Conservation (phyloP, 345 rosid genomes). For the Salix brachista region DNA sequence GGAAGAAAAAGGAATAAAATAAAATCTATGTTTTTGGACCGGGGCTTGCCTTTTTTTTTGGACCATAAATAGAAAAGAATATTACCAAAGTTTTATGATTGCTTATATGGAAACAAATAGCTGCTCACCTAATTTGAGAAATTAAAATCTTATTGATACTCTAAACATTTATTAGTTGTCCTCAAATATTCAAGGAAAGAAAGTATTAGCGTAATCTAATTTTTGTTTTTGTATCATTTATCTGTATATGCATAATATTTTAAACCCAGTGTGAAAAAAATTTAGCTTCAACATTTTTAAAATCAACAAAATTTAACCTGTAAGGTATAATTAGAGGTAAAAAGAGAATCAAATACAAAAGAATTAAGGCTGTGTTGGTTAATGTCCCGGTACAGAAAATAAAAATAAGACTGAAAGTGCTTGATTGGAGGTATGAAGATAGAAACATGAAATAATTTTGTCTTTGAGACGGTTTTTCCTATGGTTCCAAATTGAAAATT, state of each 20-base stretch:
- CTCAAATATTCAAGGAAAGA: neutral
- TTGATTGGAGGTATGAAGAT: too few species aligned
- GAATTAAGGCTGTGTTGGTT: neutral
- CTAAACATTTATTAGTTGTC: neutral
- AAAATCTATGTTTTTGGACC: too few species aligned
- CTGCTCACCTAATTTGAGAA: neutral
- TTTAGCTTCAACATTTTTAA: neutral
- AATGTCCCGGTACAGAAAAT: too few species aligned
- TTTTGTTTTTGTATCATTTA: too few species aligned
- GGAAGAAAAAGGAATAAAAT: too few species aligned
- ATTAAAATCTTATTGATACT: neutral
- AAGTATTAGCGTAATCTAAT: neutral
- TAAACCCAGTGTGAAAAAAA: neutral
- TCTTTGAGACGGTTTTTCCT: neutral
- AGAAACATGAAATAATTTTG: too few species aligned
- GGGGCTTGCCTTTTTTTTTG: too few species aligned
- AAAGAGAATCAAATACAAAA: neutral
- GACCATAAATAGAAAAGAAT: too few species aligned
- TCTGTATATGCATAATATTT: neutral
- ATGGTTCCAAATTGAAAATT: neutral
- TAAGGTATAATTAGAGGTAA: neutral
- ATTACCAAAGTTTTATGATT: too few species aligned
- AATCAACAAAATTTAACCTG: neutral
- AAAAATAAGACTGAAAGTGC: too few species aligned
- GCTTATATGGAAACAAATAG: neutral